A percentile compares a stretch with the other conserved stretches of the same genome.
phyloP scores from a whole-genome alignment of 257 asterid species.

The Solanum rostratum region DNA sequence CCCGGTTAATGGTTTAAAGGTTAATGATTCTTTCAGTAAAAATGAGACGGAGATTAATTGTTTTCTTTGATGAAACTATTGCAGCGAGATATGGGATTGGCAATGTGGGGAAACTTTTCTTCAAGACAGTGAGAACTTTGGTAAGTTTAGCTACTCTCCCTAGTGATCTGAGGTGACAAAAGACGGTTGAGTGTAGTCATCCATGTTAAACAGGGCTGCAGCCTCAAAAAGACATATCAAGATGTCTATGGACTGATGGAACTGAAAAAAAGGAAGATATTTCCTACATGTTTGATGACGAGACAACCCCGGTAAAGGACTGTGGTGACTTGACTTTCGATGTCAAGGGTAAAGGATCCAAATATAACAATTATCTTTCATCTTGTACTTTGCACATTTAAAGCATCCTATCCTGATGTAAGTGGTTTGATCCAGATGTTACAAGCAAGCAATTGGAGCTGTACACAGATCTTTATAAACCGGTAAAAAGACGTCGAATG shows the following conservation, averaged over 20 bases:
- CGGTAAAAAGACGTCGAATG: slow-evolving; percentile 47
- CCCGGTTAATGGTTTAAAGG: neutral
- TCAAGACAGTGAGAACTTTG: neutral
- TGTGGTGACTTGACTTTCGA: slow-evolving; percentile 6
- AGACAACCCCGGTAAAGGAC: slow-evolving; percentile 18
- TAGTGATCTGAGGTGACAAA: neutral
- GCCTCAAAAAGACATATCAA: slow-evolving; percentile 1
- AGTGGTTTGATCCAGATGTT: slow-evolving; percentile 11
- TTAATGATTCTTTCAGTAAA: neutral
- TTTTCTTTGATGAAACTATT: neutral
- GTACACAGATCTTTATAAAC: slow-evolving; percentile 33
- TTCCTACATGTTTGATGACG: slow-evolving; percentile 9
- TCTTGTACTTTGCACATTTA: neutral
- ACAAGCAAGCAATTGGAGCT: slow-evolving; percentile 27
- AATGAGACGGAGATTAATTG: neutral
- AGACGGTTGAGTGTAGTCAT: neutral
- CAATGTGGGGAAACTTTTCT: slow-evolving; percentile 7
- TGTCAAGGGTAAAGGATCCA: slow-evolving; percentile 3
- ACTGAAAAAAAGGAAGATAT: neutral
- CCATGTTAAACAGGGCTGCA: neutral
- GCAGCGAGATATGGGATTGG: slow-evolving; percentile 14
- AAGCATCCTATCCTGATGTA: neutral
- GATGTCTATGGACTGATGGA: slow-evolving; percentile 3
- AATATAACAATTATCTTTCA: neutral
- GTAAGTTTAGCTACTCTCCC: neutral